Evolutionary conservation across 192 early-diverging fungal species (phyloP).

Genomic region (Paraglomus occultum): DNA sequence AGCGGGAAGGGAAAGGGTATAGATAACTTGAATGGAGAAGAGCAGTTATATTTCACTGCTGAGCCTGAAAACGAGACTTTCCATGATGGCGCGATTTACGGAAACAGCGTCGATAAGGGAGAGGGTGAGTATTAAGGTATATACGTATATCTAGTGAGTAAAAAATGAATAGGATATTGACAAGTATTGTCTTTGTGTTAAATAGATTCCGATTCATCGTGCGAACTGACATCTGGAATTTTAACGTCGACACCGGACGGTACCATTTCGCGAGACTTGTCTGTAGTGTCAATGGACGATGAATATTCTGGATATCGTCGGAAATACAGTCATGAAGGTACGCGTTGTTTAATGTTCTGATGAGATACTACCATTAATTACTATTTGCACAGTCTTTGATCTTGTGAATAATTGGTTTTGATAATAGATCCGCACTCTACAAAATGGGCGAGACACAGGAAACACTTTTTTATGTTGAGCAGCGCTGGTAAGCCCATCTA

Average conservation of each 20-base stretch:
- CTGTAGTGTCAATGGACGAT: background rate
- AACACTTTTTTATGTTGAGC: slow-evolving; percentile 92
- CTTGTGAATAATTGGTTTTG: background rate
- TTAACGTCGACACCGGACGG: background rate
- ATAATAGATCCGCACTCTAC: slow-evolving; percentile 23
- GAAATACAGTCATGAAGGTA: slow-evolving; percentile 30
- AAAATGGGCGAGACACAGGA: slow-evolving; percentile 59
- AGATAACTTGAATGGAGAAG: background rate
- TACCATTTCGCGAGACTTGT: background rate
- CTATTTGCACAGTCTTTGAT: background rate
- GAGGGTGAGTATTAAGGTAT: background rate
- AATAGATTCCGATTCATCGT: slow-evolving; percentile 16
- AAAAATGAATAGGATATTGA: background rate
- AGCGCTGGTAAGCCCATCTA: slow-evolving; percentile 95
- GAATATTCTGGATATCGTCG: slow-evolving; percentile 28
- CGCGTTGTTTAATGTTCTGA: slow-evolving; percentile 10
- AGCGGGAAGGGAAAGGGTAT: background rate
- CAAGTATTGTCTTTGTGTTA: background rate
- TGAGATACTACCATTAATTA: background rate
- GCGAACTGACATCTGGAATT: background rate
- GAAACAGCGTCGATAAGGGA: background rate
- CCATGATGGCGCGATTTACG: background rate
- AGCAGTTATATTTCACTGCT: background rate
- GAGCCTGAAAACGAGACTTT: slow-evolving; percentile 2
- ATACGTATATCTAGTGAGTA: background rate